Conservation (phyloP, 176 grass and related monocot genomes). For the Eremochloa ophiuroides region DNA sequence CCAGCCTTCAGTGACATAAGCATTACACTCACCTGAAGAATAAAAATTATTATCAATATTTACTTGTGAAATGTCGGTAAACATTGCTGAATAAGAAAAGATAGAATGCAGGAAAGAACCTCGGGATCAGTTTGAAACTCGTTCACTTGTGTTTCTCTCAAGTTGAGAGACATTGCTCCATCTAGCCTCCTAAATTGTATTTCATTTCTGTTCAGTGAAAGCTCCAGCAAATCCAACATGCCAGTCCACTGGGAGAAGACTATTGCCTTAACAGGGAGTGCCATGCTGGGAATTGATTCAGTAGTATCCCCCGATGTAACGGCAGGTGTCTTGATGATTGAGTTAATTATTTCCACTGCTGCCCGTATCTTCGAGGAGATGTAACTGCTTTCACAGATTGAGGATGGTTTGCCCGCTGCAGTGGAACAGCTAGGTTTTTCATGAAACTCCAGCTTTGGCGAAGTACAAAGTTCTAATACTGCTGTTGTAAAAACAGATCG, state of each 20-base stretch:
- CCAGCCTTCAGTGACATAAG: constrained; percentile 84
- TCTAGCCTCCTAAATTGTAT: neutral
- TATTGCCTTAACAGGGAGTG: too few species aligned
- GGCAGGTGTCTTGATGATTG: constrained; percentile 23
- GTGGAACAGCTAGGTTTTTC: constrained; percentile 24
- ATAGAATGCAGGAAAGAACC: constrained; percentile 27
- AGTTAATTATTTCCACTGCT: constrained; percentile 49
- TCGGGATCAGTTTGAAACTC: constrained; percentile 73
- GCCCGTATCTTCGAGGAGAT: constrained; percentile 76
- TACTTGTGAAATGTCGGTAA: neutral
- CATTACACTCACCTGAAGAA: constrained; percentile 76
- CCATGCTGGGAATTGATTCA: too few species aligned
- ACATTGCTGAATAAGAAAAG: neutral
- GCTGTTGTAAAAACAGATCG: constrained; percentile 60
- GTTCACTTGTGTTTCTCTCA: constrained; percentile 57
- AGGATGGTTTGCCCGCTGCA: constrained; percentile 17
- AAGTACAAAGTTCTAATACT: constrained; percentile 47
- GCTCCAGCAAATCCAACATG: too few species aligned
- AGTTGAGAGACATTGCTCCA: too few species aligned
- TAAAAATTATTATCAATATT: neutral
- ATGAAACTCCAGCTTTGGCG: constrained; percentile 38
- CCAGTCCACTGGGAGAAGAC: too few species aligned
- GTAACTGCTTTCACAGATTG: constrained; percentile 61
- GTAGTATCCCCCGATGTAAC: neutral
- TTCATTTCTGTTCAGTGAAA: too few species aligned